Evolutionary conservation across 257 asterid genomes (phyloP).

Genomic region (Vinca minor): DNA sequence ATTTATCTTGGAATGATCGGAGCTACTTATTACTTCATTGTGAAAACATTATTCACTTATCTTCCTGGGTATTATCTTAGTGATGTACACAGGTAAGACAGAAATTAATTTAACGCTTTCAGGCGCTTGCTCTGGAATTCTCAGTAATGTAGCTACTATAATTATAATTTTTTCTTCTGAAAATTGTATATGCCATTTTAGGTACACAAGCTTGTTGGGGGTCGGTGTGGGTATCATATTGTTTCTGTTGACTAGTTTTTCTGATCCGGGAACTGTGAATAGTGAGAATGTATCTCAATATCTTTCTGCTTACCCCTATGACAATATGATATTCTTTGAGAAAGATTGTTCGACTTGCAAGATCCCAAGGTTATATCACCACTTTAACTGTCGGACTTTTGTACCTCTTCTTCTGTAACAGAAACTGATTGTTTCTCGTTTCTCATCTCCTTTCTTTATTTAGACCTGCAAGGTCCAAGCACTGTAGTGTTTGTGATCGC

Average conservation of each 20-base stretch:
- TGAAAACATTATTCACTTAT: slow-evolving; percentile 57
- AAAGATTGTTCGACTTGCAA: slow-evolving; percentile 93
- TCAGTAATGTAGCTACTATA: neutral
- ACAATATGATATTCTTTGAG: slow-evolving; percentile 68
- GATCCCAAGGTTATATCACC: slow-evolving; percentile 67
- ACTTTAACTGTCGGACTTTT: slow-evolving; percentile 13
- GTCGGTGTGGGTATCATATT: slow-evolving; percentile 81
- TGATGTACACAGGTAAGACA: slow-evolving; percentile 67
- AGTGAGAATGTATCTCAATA: slow-evolving; percentile 63
- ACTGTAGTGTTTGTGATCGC: slow-evolving; percentile 83
- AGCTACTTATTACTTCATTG: slow-evolving; percentile 61
- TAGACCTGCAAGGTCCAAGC: slow-evolving; percentile 98
- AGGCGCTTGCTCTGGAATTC: neutral
- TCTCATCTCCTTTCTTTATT: slow-evolving; percentile 18
- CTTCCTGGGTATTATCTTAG: slow-evolving; percentile 86
- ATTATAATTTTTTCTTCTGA: slow-evolving; percentile 6
- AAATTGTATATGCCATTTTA: slow-evolving; percentile 20
- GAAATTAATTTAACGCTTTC: neutral
- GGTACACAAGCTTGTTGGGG: slow-evolving; percentile 85
- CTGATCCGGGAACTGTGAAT: slow-evolving; percentile 93
- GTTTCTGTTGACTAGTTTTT: slow-evolving; percentile 89
- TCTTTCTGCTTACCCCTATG: slow-evolving; percentile 81
- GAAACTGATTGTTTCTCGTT: slow-evolving; percentile 17
- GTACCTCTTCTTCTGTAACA: slow-evolving; percentile 9
- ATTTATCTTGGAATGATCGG: slow-evolving; percentile 73